These are phyloP conservation scores for Auricularia auricula-judae DNA, from an alignment of 768 basidiomycete genomes.

Conservation along the genomic window DNA sequence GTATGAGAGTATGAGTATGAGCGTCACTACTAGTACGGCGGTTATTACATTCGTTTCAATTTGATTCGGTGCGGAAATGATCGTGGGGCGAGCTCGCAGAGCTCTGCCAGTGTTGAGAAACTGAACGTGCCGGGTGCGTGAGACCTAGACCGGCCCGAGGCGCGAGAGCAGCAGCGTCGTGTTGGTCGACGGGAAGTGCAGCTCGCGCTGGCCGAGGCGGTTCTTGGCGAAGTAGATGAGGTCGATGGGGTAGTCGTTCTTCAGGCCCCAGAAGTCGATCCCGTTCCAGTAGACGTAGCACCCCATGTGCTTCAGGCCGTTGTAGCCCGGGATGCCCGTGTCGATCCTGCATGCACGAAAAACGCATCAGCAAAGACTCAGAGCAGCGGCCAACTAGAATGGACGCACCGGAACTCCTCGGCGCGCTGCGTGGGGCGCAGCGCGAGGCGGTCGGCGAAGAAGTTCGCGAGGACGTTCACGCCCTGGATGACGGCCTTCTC, in stretches of 20 bases:
- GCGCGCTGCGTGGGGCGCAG: slow-evolving; percentile 15
- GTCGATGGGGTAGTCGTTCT: slow-evolving; percentile 18
- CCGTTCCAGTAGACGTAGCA: slow-evolving; percentile 20
- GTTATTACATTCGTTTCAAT: too few relatives aligned
- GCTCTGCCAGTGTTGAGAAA: too few relatives aligned
- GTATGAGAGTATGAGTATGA: too few relatives aligned
- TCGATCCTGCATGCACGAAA: slow-evolving; percentile 13
- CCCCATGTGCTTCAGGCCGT: slow-evolving; percentile 19
- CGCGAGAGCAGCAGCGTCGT: slow-evolving; percentile 3
- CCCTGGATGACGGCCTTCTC: slow-evolving; percentile 8
- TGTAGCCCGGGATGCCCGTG: slow-evolving; percentile 18
- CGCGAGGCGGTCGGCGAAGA: slow-evolving; percentile 12
- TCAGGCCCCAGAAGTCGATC: slow-evolving; percentile 17
- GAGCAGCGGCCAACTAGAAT: too few relatives aligned
- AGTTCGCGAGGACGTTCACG: slow-evolving; percentile 11
- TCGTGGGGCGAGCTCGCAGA: too few relatives aligned
- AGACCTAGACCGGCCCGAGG: too few relatives aligned
- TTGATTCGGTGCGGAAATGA: too few relatives aligned
- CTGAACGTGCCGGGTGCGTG: too few relatives aligned
- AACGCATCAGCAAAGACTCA: too few relatives aligned
- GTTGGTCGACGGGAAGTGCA: slow-evolving; percentile 9
- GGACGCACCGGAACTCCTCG: slow-evolving; percentile 22
- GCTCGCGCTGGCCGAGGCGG: background rate
- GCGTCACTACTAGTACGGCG: too few relatives aligned
- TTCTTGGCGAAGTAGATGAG: slow-evolving; percentile 13